Evolutionary conservation across 2,329 filamentous ascomycete species (phyloP), one percentile per base, ranked within the genome.

Genomic region (Pseudogymnoascus sp.): DNA sequence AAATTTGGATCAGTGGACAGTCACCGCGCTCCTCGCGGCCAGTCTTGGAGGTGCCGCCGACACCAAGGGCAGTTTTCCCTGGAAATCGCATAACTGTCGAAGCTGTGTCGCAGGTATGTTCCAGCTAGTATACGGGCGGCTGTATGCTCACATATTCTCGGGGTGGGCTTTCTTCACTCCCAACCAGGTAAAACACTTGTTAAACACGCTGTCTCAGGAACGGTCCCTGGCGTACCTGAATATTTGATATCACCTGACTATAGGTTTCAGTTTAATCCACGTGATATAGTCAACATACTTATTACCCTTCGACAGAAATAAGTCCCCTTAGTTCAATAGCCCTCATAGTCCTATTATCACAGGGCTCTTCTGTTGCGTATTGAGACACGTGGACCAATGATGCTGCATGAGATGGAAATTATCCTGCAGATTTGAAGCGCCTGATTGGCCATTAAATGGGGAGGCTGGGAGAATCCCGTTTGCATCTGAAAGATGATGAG

Each of bases 361-460:
- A 56, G 11, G 50, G 50, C 29, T 56, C 17, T 56, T 15, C 17
- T 15, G 29, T 15, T 56, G 11, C 10, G 50, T 21, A 56, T 33
- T 56, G 50, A 56, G 50, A 56, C 50, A 56, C 50, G 50, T 56
- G 50, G 50, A 56, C 50, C 50, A 56, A 56, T 56, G 50, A 33
- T 21, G 50, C 50, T 56, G 50, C 50, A 56, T 56, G 50, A 21
- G 50, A 21, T 33, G 50, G 50, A 33, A 56, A 56, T 56, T 56
- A 56, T 56, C n/a, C 50, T 56, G 50, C 50, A 35, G 10, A 56
- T 21, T 56, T 56, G 29, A 56, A 33, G 29, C 10, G 50, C 29
- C 50, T 35, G 50, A 56, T 56, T 56, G 50, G 50, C 50, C 50
- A 56, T 56, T 56, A 56, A 56, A 56, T 56, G 29, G 26, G 50